These are phyloP conservation scores for Xylaria sp. DNA, from an alignment of 2,329 filamentous ascomycete genomes.

Conservation along the genomic window DNA sequence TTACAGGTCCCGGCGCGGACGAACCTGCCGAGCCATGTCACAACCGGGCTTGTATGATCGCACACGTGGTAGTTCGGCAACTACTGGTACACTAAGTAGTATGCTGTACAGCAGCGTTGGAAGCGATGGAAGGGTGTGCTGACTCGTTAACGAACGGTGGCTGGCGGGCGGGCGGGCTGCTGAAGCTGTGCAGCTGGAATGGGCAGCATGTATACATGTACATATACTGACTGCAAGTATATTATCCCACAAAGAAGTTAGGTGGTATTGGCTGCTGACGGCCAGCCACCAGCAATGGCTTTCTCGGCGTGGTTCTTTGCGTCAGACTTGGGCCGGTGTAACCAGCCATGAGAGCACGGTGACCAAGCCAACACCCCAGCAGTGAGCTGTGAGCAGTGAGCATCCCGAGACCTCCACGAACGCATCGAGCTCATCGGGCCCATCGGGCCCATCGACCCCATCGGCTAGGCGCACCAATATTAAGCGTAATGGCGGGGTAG, in stretches of 20 bases:
- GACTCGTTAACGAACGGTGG: neutral
- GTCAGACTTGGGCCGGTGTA: constrained; percentile 42
- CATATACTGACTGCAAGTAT: neutral
- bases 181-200: constrained; percentile 15
- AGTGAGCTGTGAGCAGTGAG: constrained; percentile 1
- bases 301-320: constrained; percentile 35
- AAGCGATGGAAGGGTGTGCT: constrained; percentile 3
- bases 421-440: constrained; percentile 19
- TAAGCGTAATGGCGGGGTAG: constrained; percentile 19
- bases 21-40: constrained; percentile 9
- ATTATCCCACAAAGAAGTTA: neutral
- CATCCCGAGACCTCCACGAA: constrained; percentile 20
- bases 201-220: constrained; percentile 2
- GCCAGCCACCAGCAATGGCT: neutral
- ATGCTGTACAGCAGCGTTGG: neutral
- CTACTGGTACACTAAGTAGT: neutral
- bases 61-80: constrained; percentile 23
- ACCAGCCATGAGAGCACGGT: constrained; percentile 26
- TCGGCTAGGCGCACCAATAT: constrained; percentile 5
- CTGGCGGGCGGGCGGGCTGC: neutral
- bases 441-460: constrained; percentile 20
- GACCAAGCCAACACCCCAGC: constrained; percentile 41
- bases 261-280: constrained; percentile 25
- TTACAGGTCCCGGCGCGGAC: neutral
- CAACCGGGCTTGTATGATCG: constrained; percentile 1